Evolutionary conservation across 345 rosid genomes (phyloP), one percentile per base, ranked within the genome.

Genomic region (Lumnitzera littorea): DNA sequence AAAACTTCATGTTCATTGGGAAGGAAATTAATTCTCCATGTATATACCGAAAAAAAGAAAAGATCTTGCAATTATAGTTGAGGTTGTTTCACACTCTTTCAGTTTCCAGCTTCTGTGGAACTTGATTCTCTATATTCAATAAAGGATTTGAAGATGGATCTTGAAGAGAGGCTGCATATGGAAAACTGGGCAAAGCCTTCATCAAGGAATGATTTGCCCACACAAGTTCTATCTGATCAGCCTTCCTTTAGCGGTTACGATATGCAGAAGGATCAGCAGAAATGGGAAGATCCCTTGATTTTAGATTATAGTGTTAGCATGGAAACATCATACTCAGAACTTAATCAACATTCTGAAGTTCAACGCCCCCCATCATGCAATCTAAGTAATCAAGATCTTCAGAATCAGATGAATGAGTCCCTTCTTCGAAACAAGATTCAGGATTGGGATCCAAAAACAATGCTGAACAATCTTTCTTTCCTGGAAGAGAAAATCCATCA

Each of bases 401-500:
- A 70, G 53, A 55, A 60, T 62, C 82, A 65, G 61, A 66, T 43
- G 53, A 82, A 67, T 56, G 84, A 65, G 61, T 64, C 65, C 10
- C 70, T 76, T 29, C 78, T 72, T 68, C 66, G 67, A 12, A 66
- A 66, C 59, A 83, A 68, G 70, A 62, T 70, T 46, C 91, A 73
- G 59, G 89, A 88, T 13, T 94, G 99, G 99, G 97, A 94, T 75
- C 92, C 97, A 2, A 86, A 76, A 48, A 70, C 83, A 2, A 86
- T 79, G 89, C 78, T 88, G n/a, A 81, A 73, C 67, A 90, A 86
- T 57, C 82, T 94, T 2, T 83, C 97, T 2, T 90, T 88, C 75
- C 81, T 94, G 67, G 95, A 90, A 48, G 81, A 86, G 58, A 94
- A 94, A 82, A 84, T 94, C 65, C 96, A 83, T 70, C 89, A 90